These are phyloP conservation scores for Hemisphaericaspora lyxosophila DNA, from an alignment of 1,139 yeast genomes.

Conservation along the genomic window DNA sequence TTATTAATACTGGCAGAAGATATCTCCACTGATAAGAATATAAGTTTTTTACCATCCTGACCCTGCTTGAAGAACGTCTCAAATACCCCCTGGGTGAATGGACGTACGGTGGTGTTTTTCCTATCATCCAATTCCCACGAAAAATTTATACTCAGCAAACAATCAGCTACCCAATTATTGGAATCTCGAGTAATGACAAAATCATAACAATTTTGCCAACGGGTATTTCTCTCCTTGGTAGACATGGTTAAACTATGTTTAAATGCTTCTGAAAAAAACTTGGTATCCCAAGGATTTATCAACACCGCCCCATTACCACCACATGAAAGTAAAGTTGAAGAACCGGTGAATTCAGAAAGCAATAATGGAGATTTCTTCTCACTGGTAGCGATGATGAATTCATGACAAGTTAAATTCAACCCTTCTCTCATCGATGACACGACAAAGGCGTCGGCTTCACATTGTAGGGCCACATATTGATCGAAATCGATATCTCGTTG, in stretches of 20 bases:
- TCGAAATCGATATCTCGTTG: conserved; percentile 87
- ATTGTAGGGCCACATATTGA: conserved; percentile 81
- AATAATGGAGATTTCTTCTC: conserved; percentile 78
- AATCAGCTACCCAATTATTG: conserved; percentile 66
- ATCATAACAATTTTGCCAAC: conserved; percentile 64
- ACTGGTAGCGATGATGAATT: conserved; percentile 76
- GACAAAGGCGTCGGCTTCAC: conserved; percentile 84
- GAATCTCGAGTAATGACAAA: conserved; percentile 70
- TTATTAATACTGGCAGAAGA: conserved; percentile 29
- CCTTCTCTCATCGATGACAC: conserved; percentile 96
- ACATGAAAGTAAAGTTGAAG: conserved; percentile 66
- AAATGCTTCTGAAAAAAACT: conserved; percentile 62
- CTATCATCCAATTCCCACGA: conserved; percentile 63
- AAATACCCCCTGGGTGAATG: conserved; percentile 33
- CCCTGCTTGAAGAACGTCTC: conserved; percentile 35
- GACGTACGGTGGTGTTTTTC: conserved; percentile 24
- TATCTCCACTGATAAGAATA: conserved; percentile 56
- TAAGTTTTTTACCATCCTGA: conserved; percentile 44
- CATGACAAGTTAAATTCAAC: conserved; percentile 94
- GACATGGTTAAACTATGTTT: conserved; percentile 64
- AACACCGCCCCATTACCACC: conserved; percentile 65
- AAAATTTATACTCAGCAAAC: conserved; percentile 53
- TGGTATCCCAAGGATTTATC: conserved; percentile 89
- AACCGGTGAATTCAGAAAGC: conserved; percentile 91
- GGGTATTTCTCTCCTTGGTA: conserved; percentile 50